phyloP scores from a whole-genome alignment of 768 basidiomycete species.

The Panellus pusillus region DNA sequence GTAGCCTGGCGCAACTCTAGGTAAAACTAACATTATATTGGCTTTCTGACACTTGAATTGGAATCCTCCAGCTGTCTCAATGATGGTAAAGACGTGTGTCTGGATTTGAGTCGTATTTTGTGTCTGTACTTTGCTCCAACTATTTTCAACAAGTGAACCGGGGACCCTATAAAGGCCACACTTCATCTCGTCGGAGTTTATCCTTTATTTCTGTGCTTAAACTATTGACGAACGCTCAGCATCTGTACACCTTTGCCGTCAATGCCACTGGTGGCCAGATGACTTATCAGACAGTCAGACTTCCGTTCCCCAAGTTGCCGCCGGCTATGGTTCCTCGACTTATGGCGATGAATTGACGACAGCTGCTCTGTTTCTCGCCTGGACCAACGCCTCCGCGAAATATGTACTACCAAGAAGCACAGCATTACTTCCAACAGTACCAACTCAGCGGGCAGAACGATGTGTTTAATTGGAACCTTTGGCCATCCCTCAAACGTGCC shows the following conservation, averaged over 20 bases:
- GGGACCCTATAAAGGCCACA: conserved; percentile 90
- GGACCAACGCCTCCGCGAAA: conserved; percentile 61
- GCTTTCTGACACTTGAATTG: too few relatives aligned
- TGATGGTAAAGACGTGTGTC: conserved; percentile 72
- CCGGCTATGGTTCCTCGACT: conserved; percentile 69
- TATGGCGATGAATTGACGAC: conserved; percentile 75
- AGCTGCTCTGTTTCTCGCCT: conserved; percentile 74
- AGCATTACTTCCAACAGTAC: conserved; percentile 58
- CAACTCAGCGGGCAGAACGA: conserved; percentile 49
- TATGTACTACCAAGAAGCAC: conserved; percentile 66
- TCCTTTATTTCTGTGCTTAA: not conserved
- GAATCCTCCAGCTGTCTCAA: conserved; percentile 30
- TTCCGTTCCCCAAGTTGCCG: conserved; percentile 62
- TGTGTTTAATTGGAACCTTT: conserved; percentile 93
- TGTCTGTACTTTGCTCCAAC: not conserved
- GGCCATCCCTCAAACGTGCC: too few relatives aligned
- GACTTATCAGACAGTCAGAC: conserved; percentile 70
- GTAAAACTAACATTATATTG: too few relatives aligned
- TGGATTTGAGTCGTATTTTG: conserved; percentile 68
- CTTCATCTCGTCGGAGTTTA: conserved; percentile 68
- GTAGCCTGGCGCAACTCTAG: conserved; percentile 82
- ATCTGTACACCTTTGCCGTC: conserved; percentile 76
- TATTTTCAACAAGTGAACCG: conserved; percentile 24
- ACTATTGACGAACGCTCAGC: conserved; percentile 74
- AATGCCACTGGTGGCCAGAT: conserved; percentile 60